Evolutionary conservation across 75 land plant genomes (phyloP).

Genomic region (Chamaecyparis obtusa): DNA sequence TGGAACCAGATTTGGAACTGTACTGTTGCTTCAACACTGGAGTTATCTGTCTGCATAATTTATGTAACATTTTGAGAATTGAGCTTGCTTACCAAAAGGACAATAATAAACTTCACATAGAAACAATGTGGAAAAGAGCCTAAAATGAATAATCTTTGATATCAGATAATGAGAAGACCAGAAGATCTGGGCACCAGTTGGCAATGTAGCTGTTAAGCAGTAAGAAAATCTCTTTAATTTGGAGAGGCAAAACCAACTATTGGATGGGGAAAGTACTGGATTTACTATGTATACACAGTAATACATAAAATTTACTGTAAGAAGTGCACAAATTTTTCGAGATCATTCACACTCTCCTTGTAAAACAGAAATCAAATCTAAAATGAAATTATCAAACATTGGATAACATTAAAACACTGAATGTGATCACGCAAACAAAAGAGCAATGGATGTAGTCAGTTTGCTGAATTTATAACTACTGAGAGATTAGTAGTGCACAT

Average conservation of each 20-base stretch:
- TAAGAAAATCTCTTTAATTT: not conserved
- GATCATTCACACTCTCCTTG: not conserved
- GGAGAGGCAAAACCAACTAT: not conserved
- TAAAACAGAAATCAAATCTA: not conserved
- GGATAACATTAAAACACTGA: not conserved
- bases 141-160: not conserved
- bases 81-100: not conserved
- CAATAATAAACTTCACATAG: not conserved
- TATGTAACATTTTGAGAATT: not conserved
- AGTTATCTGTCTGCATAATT: constrained; percentile 4
- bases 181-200: not conserved
- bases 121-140: not conserved
- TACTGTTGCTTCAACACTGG: constrained; percentile 3
- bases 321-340: not conserved
- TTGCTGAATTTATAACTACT: not conserved
- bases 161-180: not conserved
- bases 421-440: not conserved
- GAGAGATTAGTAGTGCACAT: not conserved
- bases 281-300: not conserved
- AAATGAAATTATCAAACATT: not conserved
- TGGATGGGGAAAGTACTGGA: not conserved
- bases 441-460: not conserved
- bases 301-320: not conserved
- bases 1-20: constrained; percentile 1
- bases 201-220: not conserved